These are phyloP conservation scores for Psidium guajava DNA, from an alignment of 345 rosid species.

Conservation along the genomic window DNA sequence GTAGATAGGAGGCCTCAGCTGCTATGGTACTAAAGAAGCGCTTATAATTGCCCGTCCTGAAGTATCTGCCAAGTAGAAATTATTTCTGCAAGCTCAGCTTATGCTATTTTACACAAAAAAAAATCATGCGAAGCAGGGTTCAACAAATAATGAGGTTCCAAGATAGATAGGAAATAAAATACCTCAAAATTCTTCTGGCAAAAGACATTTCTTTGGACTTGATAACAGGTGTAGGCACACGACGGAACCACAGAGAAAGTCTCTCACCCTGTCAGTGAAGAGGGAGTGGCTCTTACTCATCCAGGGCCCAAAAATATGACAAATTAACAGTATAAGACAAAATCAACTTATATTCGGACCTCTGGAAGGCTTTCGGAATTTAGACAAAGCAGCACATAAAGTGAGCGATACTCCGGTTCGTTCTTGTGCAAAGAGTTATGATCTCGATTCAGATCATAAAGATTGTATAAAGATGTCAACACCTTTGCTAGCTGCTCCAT, in stretches of 20 bases:
- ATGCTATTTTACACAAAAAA: background rate
- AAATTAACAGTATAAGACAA: background rate
- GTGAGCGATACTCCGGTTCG: constrained; percentile 71
- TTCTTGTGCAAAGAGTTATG: constrained; percentile 23
- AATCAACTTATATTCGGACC: constrained; percentile 29
- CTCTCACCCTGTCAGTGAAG: constrained; percentile 64
- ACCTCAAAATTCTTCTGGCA: constrained; percentile 66
- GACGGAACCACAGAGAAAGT: constrained; percentile 80
- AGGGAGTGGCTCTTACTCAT: constrained; percentile 1
- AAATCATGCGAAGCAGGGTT: background rate
- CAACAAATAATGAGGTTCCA: background rate
- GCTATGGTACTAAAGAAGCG: constrained; percentile 39
- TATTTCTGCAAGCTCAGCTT: background rate
- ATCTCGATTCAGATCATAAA: constrained; percentile 58
- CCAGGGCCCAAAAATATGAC: background rate
- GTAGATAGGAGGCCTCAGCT: constrained; percentile 72
- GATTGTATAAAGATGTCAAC: constrained; percentile 53
- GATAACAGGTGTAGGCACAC: constrained; percentile 35
- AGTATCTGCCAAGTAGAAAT: constrained; percentile 24
- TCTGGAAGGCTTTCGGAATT: constrained; percentile 35
- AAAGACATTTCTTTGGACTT: constrained; percentile 68
- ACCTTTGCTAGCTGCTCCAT: constrained; percentile 86
- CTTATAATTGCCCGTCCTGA: constrained; percentile 55
- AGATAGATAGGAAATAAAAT: background rate
- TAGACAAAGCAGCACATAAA: constrained; percentile 77